Conservation (phyloP, 352 stramenopile species). For the Phytophthora sp. region DNA sequence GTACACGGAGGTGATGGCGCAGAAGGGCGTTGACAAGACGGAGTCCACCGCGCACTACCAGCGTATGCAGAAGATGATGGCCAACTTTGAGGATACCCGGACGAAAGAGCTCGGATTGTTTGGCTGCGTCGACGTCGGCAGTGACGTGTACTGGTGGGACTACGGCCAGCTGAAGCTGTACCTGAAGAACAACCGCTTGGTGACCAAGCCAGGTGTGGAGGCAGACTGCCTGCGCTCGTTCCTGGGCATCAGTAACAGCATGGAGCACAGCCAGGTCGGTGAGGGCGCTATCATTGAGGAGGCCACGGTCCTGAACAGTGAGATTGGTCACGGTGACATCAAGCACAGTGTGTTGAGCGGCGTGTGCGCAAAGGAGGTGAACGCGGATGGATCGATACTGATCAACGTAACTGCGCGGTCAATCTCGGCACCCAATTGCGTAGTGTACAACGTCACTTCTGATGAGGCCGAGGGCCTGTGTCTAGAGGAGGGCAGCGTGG, state of each 20-base stretch:
- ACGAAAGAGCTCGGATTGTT: constrained; percentile 90
- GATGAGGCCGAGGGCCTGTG: constrained; percentile 90
- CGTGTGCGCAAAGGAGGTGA: constrained; percentile 90
- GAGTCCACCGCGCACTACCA: constrained; percentile 88
- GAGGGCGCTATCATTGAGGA: constrained; percentile 58
- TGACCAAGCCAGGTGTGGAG: constrained; percentile 88
- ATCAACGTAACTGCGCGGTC: constrained; percentile 98
- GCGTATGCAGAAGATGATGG: constrained; percentile 93
- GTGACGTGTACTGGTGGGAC: constrained; percentile 98
- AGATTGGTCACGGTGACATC: constrained; percentile 73
- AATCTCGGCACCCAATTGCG: constrained; percentile 94
- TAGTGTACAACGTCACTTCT: constrained; percentile 98
- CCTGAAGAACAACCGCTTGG: constrained; percentile 95
- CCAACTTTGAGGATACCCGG: constrained; percentile 75
- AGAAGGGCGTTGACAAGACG: constrained; percentile 89
- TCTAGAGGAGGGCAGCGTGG: constrained; percentile 93
- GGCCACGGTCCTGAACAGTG: constrained; percentile 82
- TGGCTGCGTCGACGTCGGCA: constrained; percentile 97
- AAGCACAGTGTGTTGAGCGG: constrained; percentile 89
- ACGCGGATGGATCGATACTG: constrained; percentile 95
- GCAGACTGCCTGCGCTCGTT: constrained; percentile 82
- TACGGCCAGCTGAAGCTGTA: constrained; percentile 99
- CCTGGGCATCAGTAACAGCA: constrained; percentile 77
- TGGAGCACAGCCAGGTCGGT: constrained; percentile 82
- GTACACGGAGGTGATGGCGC: constrained; percentile 95